Conservation (phyloP, 495 filamentous ascomycete genomes). For the Penicillium ochrochloron region DNA sequence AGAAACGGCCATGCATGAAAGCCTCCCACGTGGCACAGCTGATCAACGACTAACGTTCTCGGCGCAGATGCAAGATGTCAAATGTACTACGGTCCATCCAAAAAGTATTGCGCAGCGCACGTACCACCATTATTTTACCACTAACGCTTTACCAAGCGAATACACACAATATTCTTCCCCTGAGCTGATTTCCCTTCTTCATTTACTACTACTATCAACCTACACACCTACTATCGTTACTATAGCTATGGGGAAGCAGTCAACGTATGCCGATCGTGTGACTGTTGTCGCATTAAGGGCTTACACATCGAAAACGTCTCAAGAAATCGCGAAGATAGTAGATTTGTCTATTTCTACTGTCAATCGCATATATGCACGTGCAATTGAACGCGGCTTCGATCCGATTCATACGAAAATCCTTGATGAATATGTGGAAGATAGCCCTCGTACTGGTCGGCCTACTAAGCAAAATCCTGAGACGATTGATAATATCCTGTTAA, state of each 20-base stretch:
- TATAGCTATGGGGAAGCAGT: neutral
- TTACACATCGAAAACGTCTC: neutral
- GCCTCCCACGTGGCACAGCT: conserved; percentile 9
- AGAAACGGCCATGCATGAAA: conserved; percentile 1
- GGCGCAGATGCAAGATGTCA: neutral
- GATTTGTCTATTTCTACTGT: neutral
- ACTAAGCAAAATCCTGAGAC: neutral
- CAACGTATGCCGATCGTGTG: neutral
- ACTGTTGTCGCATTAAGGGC: neutral
- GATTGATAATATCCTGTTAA: neutral
- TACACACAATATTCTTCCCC: neutral
- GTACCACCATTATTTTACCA: neutral
- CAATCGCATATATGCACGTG: neutral
- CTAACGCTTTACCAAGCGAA: neutral
- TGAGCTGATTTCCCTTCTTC: neutral
- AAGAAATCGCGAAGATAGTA: neutral
- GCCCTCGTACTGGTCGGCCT: neutral
- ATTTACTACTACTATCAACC: neutral
- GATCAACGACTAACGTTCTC: neutral
- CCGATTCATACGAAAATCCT: neutral
- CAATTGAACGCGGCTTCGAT: neutral
- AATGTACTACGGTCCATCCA: neutral
- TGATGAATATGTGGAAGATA: neutral
- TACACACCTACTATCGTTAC: neutral
- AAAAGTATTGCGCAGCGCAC: neutral